phyloP scores from a whole-genome alignment of 1,284 basidiomycete species.

The Phellinidium pouzarii region DNA sequence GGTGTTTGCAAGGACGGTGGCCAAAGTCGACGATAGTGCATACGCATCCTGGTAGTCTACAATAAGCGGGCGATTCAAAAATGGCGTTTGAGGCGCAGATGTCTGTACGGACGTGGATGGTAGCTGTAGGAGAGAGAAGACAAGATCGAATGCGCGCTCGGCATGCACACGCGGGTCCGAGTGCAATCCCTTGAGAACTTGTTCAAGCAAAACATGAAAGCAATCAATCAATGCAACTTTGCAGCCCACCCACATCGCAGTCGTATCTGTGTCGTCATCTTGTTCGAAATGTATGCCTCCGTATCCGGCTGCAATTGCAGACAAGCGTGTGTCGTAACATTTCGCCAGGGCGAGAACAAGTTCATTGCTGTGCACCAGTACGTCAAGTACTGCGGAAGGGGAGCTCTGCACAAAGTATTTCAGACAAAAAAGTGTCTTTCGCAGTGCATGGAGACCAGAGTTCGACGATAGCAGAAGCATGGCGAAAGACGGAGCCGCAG shows the following conservation, averaged over 20 bases:
- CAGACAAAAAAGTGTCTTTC: constrained; percentile 55
- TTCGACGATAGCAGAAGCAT: constrained; percentile 36
- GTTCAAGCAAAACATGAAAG: constrained; percentile 52
- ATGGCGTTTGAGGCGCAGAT: constrained; percentile 37
- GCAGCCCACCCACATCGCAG: constrained; percentile 8
- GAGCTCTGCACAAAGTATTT: constrained; percentile 46
- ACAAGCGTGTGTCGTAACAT: constrained; percentile 52
- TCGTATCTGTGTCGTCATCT: constrained; percentile 46
- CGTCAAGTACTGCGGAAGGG: constrained; percentile 40
- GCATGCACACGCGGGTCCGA: constrained; percentile 34
- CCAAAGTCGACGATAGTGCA: constrained; percentile 44
- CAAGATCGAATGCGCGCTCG: constrained; percentile 48
- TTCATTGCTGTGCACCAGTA: constrained; percentile 43
- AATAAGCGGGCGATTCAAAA: constrained; percentile 57
- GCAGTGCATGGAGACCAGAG: constrained; percentile 52
- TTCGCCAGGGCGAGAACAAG: constrained; percentile 52
- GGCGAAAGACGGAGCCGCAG: constrained; percentile 51
- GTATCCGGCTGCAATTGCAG: constrained; percentile 26
- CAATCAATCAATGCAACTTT: constrained; percentile 65
- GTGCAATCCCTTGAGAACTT: constrained; percentile 44
- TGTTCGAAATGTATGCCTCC: constrained; percentile 47
- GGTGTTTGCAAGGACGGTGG: constrained; percentile 38
- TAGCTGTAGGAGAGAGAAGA: constrained; percentile 48
- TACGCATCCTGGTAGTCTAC: constrained; percentile 66
- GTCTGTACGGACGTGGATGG: constrained; percentile 22